Evolutionary conservation across 352 stramenopile species (phyloP).

Genomic region (Globisporangium nagaii): DNA sequence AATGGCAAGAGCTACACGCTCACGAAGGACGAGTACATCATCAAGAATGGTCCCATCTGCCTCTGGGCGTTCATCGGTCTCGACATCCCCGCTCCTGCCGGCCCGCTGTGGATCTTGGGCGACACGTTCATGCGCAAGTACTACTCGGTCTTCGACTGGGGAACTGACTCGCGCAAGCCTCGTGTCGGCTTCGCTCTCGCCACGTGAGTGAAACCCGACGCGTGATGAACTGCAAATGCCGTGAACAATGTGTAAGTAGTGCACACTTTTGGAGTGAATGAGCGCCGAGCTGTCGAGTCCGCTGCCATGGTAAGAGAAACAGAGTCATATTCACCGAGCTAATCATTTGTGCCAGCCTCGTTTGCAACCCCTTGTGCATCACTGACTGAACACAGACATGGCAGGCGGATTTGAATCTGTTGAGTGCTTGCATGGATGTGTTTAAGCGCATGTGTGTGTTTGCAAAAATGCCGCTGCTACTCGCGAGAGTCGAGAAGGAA

Average conservation of each 20-base stretch:
- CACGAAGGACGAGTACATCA: slow-evolving; percentile 85
- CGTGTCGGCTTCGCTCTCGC: slow-evolving; percentile 73
- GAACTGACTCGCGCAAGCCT: slow-evolving; percentile 38
- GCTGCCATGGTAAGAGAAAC: too few species aligned
- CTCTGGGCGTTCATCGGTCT: slow-evolving; percentile 11
- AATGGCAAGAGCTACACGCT: slow-evolving; percentile 84
- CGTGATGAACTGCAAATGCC: too few species aligned
- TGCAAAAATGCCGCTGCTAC: background rate
- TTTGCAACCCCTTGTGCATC: background rate
- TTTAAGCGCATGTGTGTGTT: background rate
- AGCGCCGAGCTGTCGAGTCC: too few species aligned
- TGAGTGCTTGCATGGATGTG: background rate
- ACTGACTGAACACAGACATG: background rate
- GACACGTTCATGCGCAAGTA: slow-evolving; percentile 93
- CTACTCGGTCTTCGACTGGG: slow-evolving; percentile 90
- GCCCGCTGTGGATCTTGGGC: slow-evolving; percentile 43
- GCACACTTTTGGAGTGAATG: background rate
- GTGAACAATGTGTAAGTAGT: background rate
- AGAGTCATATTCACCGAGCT: too few species aligned
- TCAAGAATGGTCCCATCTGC: slow-evolving; percentile 44
- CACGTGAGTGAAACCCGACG: slow-evolving; percentile 23
- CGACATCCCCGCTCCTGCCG: slow-evolving; percentile 5
- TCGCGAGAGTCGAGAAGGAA: too few species aligned
- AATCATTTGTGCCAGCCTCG: too few species aligned
- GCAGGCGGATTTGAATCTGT: too few species aligned